A percentile compares a stretch with the other conserved stretches of the same genome.
phyloP scores from a whole-genome alignment of 148 eudicot genomes.

The Heliamphora exappendiculata region DNA sequence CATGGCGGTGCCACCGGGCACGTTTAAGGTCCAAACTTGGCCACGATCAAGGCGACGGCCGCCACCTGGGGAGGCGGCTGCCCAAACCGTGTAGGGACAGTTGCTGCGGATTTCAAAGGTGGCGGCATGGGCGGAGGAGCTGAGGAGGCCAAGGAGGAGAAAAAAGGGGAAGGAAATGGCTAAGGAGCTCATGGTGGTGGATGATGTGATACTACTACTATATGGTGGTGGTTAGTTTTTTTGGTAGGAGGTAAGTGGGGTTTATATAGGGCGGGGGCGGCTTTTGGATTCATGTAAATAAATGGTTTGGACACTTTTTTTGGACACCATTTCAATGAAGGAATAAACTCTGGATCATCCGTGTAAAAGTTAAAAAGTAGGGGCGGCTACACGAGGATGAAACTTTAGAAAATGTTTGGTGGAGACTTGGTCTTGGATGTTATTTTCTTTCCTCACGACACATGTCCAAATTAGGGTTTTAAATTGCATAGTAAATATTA shows the following conservation, averaged over 20 bases:
- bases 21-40: slow-evolving; percentile 20
- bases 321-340: neutral
- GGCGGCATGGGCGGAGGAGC: slow-evolving; percentile 28
- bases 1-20: slow-evolving; percentile 11
- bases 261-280: slow-evolving; percentile 3
- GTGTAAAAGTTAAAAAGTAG: neutral
- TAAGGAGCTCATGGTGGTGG: neutral
- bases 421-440: no score
- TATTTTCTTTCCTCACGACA: no score
- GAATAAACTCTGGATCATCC: neutral
- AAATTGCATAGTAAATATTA: no score
- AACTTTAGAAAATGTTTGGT: no score
- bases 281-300: slow-evolving; percentile 12
- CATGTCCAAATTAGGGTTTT: no score
- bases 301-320: no score
- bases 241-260: neutral
- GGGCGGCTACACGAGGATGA: neutral
- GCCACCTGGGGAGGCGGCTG: slow-evolving; percentile 31
- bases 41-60: slow-evolving; percentile 23
- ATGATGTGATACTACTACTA: neutral
- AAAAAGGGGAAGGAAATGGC: neutral
- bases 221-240: neutral
- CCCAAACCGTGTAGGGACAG: slow-evolving; percentile 54
- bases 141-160: slow-evolving; percentile 13
- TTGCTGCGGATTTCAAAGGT: slow-evolving; percentile 38